phyloP scores from a whole-genome alignment of 2,329 filamentous ascomycete genomes.

The Penicillium sp. region DNA sequence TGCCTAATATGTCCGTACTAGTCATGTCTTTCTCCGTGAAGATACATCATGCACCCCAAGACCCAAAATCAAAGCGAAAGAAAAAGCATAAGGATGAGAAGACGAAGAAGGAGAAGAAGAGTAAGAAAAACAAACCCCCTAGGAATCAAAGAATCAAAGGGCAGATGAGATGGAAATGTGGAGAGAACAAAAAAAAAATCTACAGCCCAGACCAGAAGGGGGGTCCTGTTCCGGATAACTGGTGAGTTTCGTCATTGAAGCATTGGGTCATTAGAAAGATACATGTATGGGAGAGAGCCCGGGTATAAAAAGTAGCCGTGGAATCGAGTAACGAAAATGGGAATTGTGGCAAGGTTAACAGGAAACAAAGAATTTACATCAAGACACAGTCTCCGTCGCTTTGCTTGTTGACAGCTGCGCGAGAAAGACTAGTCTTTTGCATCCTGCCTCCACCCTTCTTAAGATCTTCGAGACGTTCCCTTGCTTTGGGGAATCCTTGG shows the following conservation, averaged over 20 bases:
- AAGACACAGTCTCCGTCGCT: slow-evolving; percentile 80
- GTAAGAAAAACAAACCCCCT: too few species aligned
- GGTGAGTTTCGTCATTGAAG: neutral
- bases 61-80: neutral
- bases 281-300: slow-evolving; percentile 1
- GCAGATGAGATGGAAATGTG: too few species aligned
- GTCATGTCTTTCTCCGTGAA: slow-evolving; percentile 11
- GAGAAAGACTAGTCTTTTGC: slow-evolving; percentile 74
- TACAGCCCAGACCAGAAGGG: slow-evolving; percentile 10
- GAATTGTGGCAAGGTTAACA: neutral
- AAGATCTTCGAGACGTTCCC: slow-evolving; percentile 88
- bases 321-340: neutral
- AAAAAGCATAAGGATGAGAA: slow-evolving; percentile 1
- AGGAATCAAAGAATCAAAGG: neutral
- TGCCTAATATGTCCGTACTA: slow-evolving; percentile 5
- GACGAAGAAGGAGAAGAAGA: too few species aligned
- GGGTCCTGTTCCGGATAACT: neutral
- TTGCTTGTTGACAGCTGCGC: slow-evolving; percentile 79
- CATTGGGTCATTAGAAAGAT: slow-evolving; percentile 1
- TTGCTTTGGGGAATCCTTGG: slow-evolving; percentile 90
- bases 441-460: slow-evolving; percentile 74
- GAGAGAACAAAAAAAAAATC: slow-evolving; percentile 1
- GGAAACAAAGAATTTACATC: slow-evolving; percentile 33
- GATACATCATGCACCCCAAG: neutral
- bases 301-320: neutral